A percentile compares a stretch with the other conserved stretches of the same genome.
Evolutionary conservation across 768 basidiomycete genomes (phyloP).

Genomic region (Boletellus sp.): DNA sequence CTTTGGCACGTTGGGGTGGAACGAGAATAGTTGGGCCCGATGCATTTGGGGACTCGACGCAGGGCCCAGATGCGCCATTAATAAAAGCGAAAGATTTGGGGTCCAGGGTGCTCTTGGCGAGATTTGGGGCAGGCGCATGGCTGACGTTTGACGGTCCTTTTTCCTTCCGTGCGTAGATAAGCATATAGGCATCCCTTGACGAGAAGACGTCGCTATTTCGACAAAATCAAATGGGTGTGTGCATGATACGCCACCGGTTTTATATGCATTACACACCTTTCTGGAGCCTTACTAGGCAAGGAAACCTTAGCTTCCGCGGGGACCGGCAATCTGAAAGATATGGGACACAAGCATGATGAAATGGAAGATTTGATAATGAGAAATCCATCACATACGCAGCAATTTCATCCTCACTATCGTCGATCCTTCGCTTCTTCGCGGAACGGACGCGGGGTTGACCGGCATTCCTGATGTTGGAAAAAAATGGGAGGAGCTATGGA

Average conservation of each 20-base stretch:
- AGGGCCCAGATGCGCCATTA: constrained; percentile 20
- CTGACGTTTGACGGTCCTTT: constrained; percentile 6
- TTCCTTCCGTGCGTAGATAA: constrained; percentile 70
- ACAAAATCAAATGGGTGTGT: constrained; percentile 20
- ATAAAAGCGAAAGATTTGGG: constrained; percentile 12
- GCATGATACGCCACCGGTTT: constrained; percentile 45
- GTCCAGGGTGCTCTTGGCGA: constrained; percentile 16
- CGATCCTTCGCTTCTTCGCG: constrained; percentile 48
- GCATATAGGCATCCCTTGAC: constrained; percentile 93
- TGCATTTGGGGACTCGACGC: constrained; percentile 4
- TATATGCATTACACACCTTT: constrained; percentile 79
- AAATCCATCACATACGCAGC: constrained; percentile 25
- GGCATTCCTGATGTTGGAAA: constrained; percentile 15
- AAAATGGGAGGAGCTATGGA: neutral
- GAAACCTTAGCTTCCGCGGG: constrained; percentile 20
- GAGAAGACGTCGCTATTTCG: constrained; percentile 45
- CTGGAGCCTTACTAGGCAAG: constrained; percentile 34
- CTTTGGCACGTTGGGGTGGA: constrained; percentile 55
- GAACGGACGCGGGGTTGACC: constrained; percentile 37
- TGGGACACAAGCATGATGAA: constrained; percentile 13
- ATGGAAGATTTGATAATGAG: constrained; percentile 15
- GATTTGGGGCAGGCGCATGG: constrained; percentile 17
- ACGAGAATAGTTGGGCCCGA: constrained; percentile 25
- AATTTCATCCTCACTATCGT: constrained; percentile 57
- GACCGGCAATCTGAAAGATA: constrained; percentile 18